Base-by-base conservation (phyloP, 176 grass and related monocot genomes). In the Aegilops umbellulata region DNA sequence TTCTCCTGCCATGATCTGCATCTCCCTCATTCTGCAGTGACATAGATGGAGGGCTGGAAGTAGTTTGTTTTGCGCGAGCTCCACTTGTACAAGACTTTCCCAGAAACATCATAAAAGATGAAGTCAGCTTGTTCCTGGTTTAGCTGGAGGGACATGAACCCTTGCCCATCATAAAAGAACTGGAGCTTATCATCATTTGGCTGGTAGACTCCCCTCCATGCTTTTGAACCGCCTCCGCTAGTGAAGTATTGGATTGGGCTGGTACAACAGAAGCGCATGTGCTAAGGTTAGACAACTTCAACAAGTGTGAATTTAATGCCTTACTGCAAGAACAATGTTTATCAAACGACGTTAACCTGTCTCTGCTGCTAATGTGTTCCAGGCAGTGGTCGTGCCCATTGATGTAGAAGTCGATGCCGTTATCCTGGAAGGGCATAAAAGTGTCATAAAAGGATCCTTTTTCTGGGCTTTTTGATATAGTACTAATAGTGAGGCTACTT, bases 371-470 rank as follows among this genome's bases (percentile, higher is more conserved):
- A 69, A 95, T 95, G 82, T 98, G 95, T 87, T 95, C 83, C 26
- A 98, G 87, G 91, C 95, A 98, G 62, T 98, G 95, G 47, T 98
- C 91, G n/a, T 98, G 93, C 23, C 95, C 95, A 58, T 98, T 95
- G 89, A 95, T 87, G 81, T 93, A 98, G 41, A 95, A 89, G 63
- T 95, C 89, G 4, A 93, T 64, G 58, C 15, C 8, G 11, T 92
- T 93, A 10, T 1, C 86, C 95, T 98, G 80, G 5, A 63, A 68
- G 67, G 46, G 0, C 20, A 10, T 9, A 7, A 22, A 80, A 63
- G 10, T 47, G 29, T 73, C 8, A 82, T 26, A 17, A 64, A n/a
- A 24, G 2, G 0, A 4, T 79, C 61, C 0, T 67, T 47, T 64
- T 46, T 9, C 0, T 34, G 10, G 1, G 42, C 57, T 65, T 86